A percentile compares a stretch with the other conserved stretches of the same genome.
phyloP scores from a whole-genome alignment of 257 asterid genomes.

The Lavandula angustifolia region DNA sequence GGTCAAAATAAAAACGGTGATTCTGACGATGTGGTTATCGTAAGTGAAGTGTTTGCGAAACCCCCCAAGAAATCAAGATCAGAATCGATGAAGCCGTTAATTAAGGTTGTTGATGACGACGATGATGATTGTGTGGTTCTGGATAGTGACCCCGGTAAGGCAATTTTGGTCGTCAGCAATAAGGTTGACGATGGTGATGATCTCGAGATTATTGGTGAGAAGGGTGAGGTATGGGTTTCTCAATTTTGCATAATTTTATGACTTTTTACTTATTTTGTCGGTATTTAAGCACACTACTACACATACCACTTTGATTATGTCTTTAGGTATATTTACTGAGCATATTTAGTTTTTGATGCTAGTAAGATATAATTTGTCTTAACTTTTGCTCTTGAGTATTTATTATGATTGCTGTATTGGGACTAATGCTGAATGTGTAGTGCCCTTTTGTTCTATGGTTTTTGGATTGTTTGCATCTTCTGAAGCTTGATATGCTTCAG shows the following conservation, averaged over 20 bases:
- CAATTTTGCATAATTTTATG: conserved; percentile 10
- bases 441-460: background rate
- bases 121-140: conserved; percentile 82
- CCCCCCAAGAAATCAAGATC: conserved; percentile 32
- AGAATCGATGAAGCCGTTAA: conserved; percentile 27
- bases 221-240: conserved; percentile 68
- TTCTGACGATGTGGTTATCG: conserved; percentile 59
- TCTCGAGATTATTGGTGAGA: conserved; percentile 62
- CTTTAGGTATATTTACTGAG: background rate
- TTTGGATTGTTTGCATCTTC: background rate
- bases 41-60: conserved; percentile 43
- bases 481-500: conserved; percentile 19
- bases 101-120: conserved; percentile 30
- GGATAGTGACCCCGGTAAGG: conserved; percentile 72
- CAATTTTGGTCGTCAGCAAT: conserved; percentile 32
- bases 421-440: background rate
- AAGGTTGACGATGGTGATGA: conserved; percentile 41
- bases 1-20: conserved; percentile 39
- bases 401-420: background rate
- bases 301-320: background rate
- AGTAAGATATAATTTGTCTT: background rate
- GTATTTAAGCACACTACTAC: background rate
- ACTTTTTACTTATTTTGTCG: background rate
- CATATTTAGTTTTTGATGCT: conserved; percentile 1
- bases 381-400: background rate